Evolutionary conservation across 73 alveolate genomes (phyloP).

Genomic region (Tetrahymena elliotti): DNA sequence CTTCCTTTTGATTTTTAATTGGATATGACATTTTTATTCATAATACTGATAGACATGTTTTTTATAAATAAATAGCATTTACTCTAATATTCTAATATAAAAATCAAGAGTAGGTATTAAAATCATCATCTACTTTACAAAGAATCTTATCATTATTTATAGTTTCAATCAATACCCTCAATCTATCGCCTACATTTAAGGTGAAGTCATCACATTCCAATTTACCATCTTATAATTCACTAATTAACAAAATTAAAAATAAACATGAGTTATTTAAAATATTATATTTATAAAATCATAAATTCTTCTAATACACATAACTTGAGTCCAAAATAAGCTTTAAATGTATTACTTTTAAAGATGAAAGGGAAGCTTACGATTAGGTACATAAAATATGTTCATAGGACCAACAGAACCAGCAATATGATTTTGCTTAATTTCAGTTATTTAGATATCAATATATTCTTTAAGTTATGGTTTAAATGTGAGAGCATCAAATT

Average conservation of each 20-base stretch:
- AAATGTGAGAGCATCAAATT: neutral
- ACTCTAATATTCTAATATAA: neutral
- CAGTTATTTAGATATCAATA: neutral
- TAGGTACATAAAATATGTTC: neutral
- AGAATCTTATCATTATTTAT: neutral
- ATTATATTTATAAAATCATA: too few relatives aligned
- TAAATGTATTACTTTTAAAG: neutral
- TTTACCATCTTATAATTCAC: neutral
- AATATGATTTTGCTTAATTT: neutral
- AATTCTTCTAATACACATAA: neutral
- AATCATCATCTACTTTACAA: neutral
- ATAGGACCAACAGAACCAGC: neutral
- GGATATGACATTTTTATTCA: too few relatives aligned
- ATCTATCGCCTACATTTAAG: neutral
- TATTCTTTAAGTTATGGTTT: neutral
- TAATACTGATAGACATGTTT: neutral
- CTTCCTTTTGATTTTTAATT: neutral
- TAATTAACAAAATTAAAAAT: neutral
- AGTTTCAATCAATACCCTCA: neutral
- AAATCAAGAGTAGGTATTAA: neutral
- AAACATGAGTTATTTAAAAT: neutral
- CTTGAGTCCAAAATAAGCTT: too few relatives aligned
- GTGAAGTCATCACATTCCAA: neutral
- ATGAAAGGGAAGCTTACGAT: neutral
- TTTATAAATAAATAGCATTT: too few relatives aligned